Conservation (phyloP, 2,329 filamentous ascomycete species). For the Epichloe baconii region DNA sequence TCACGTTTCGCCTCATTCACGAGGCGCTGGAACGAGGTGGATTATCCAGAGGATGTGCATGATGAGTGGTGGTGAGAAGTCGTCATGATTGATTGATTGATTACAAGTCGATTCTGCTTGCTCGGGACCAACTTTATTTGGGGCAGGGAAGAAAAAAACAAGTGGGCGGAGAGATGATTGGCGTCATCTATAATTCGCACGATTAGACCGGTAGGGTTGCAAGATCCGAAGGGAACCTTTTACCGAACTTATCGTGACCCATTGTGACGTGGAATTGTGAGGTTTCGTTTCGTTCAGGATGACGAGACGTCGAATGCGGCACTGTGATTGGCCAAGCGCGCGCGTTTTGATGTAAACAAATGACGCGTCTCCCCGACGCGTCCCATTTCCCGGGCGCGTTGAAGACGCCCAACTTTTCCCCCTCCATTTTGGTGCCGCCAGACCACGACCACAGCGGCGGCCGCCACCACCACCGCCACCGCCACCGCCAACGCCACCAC, state of each 20-base stretch:
- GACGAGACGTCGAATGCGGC: not conserved
- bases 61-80: not conserved
- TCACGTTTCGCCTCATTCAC: not conserved
- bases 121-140: no score
- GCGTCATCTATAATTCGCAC: no score
- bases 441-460: not conserved
- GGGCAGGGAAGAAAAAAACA: no score
- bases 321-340: constrained; percentile 1
- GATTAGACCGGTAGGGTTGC: no score
- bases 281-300: not conserved
- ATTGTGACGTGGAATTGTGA: not conserved
- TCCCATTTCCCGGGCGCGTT: not conserved
- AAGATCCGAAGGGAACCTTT: no score
- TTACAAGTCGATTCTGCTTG: no score
- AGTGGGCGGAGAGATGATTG: no score
- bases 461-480: not conserved
- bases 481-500: not conserved
- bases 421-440: not conserved
- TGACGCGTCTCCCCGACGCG: constrained; percentile 4
- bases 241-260: not conserved
- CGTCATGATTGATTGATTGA: not conserved
- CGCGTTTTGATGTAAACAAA: constrained; percentile 6
- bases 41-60: not conserved
- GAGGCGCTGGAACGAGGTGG: not conserved
- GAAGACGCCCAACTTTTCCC: not conserved